Conservation (phyloP, 441 rosid species). For the Corymbia calophylla region DNA sequence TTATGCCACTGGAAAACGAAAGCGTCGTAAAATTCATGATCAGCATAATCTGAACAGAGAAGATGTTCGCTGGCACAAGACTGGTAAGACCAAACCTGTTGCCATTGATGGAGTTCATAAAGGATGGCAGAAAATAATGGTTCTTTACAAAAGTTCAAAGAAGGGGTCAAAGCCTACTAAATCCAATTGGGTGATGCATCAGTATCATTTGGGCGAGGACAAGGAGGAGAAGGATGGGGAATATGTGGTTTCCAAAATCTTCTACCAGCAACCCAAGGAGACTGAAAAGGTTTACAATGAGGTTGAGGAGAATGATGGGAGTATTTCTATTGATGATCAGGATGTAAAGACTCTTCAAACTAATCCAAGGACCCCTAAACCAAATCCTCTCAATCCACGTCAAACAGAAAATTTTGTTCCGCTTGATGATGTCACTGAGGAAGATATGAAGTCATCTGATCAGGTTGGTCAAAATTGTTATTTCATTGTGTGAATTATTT, state of each 20-base stretch:
- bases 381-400: slow-evolving; percentile 54
- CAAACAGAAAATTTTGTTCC: slow-evolving; percentile 22
- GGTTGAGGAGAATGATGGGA: slow-evolving; percentile 22
- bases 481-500: background rate
- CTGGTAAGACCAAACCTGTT: slow-evolving; percentile 77
- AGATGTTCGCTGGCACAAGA: slow-evolving; percentile 95
- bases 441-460: slow-evolving; percentile 9
- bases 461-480: slow-evolving; percentile 19
- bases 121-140: slow-evolving; percentile 94
- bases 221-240: slow-evolving; percentile 71
- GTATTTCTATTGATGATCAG: slow-evolving; percentile 16
- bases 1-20: slow-evolving; percentile 82
- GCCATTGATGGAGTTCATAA: slow-evolving; percentile 47
- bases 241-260: slow-evolving; percentile 71
- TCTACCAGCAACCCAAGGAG: slow-evolving; percentile 54
- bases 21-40: slow-evolving; percentile 72
- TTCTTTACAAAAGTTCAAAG: slow-evolving; percentile 68
- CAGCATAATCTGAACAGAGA: slow-evolving; percentile 32
- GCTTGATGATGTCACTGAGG: slow-evolving; percentile 31
- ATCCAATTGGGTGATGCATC: slow-evolving; percentile 86
- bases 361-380: slow-evolving; percentile 52
- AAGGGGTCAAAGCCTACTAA: slow-evolving; percentile 67
- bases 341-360: slow-evolving; percentile 29
- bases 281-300: slow-evolving; percentile 8
- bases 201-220: slow-evolving; percentile 78